Percentiles rank a stretch among this genome's conserved stretches.
Conservation (phyloP, 2,329 filamentous ascomycete genomes). For the Furcasterigmium furcatum region DNA sequence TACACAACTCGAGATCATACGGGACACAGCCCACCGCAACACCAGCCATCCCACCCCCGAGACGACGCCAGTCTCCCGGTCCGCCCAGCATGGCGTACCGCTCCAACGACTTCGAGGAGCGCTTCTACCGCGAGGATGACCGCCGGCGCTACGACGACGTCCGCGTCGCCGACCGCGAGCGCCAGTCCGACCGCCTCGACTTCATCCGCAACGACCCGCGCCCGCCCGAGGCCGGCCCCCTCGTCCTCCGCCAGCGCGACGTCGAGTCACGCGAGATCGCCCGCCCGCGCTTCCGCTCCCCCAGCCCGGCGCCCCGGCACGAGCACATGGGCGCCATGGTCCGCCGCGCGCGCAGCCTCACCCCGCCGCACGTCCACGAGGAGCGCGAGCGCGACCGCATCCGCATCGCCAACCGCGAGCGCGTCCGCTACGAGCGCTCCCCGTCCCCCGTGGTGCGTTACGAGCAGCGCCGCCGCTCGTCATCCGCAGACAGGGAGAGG, state of each 20-base stretch:
- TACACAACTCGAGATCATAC: too few species aligned
- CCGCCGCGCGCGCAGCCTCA: constrained; percentile 39
- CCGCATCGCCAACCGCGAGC: constrained; percentile 36
- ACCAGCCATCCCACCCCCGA: constrained; percentile 1
- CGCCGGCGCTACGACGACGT: constrained; percentile 27
- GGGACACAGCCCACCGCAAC: background rate
- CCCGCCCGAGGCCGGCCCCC: constrained; percentile 43
- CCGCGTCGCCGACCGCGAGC: constrained; percentile 38
- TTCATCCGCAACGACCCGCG: constrained; percentile 50
- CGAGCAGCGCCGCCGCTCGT: constrained; percentile 28
- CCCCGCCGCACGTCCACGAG: constrained; percentile 23
- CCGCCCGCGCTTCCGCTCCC: constrained; percentile 41
- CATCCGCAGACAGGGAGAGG: constrained; percentile 37
- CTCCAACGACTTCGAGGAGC: constrained; percentile 13
- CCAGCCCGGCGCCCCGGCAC: constrained; percentile 25
- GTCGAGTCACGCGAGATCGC: constrained; percentile 50
- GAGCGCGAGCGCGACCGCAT: constrained; percentile 31
- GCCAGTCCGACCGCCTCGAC: constrained; percentile 27
- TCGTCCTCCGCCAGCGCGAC: constrained; percentile 53
- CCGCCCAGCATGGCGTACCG: constrained; percentile 11
- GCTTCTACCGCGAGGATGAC: constrained; percentile 17
- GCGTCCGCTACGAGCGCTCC: constrained; percentile 31
- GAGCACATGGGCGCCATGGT: constrained; percentile 31
- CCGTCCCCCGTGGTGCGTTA: constrained; percentile 33
- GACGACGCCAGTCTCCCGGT: constrained; percentile 9